phyloP scores from a whole-genome alignment of 352 stramenopile genomes.

The Pythium phragmitis region DNA sequence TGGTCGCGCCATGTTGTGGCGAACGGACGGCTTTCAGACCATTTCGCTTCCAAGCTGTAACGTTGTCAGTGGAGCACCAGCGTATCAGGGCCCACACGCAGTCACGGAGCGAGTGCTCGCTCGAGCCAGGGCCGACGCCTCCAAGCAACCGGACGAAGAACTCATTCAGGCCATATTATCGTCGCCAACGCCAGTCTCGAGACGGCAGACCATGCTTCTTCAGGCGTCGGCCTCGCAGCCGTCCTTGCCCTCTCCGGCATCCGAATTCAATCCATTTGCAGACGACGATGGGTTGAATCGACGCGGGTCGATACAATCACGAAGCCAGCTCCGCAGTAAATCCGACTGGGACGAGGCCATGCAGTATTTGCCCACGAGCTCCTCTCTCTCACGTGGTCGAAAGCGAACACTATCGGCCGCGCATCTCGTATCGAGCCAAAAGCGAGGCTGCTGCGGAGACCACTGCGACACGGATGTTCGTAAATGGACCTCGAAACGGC shows the following conservation, averaged over 20 bases:
- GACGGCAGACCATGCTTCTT: slow-evolving; percentile 33
- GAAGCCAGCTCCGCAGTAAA: slow-evolving; percentile 31
- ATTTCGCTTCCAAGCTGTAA: slow-evolving; percentile 26
- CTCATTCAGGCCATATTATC: slow-evolving; percentile 74
- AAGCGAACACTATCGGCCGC: slow-evolving; percentile 55
- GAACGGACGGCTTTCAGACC: slow-evolving; percentile 52
- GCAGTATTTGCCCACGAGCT: slow-evolving; percentile 50
- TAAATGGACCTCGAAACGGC: slow-evolving; percentile 37
- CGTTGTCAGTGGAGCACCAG: background rate
- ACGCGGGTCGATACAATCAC: slow-evolving; percentile 2
- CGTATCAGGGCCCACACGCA: slow-evolving; percentile 56
- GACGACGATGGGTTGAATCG: slow-evolving; percentile 19
- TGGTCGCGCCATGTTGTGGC: slow-evolving; percentile 53
- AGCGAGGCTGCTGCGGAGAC: slow-evolving; percentile 67
- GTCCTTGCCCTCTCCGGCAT: slow-evolving; percentile 18
- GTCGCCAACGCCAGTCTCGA: slow-evolving; percentile 40
- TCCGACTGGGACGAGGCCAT: slow-evolving; percentile 55
- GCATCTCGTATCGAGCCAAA: slow-evolving; percentile 73
- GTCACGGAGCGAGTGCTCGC: slow-evolving; percentile 63
- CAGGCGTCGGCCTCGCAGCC: slow-evolving; percentile 34
- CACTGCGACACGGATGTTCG: slow-evolving; percentile 55
- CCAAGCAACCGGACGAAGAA: slow-evolving; percentile 52
- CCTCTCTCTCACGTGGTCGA: slow-evolving; percentile 52
- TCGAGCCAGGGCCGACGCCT: slow-evolving; percentile 51
- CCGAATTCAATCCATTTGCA: slow-evolving; percentile 36